phyloP scores from a whole-genome alignment of 176 grass and related monocot species.

The Bothriochloa decipiens region DNA sequence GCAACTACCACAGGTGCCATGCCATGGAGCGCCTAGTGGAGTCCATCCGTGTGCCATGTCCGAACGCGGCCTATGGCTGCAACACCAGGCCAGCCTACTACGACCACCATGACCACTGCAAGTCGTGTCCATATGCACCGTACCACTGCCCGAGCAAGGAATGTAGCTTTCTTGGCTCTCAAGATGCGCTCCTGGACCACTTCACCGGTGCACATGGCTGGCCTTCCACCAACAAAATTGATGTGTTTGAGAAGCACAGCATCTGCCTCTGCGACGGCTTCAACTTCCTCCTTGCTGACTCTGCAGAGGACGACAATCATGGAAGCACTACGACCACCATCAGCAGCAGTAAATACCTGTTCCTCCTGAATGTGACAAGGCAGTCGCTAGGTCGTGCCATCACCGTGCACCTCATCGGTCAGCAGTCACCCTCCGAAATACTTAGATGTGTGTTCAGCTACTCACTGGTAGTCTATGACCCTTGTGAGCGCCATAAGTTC shows the following conservation, averaged over 20 bases:
- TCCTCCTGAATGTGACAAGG: background rate
- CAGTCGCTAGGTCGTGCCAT: background rate
- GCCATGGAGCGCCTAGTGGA: conserved; percentile 5
- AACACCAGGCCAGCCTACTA: background rate
- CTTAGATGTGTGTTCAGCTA: conserved; percentile 1
- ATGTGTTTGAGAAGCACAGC: background rate
- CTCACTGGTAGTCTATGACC: background rate
- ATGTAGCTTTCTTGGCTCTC: background rate
- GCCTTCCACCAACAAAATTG: background rate
- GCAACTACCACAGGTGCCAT: background rate
- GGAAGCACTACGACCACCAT: background rate
- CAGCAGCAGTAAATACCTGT: background rate
- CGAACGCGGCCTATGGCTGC: background rate
- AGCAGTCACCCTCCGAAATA: background rate
- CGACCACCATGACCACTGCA: background rate
- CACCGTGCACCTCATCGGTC: background rate
- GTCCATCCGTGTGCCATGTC: background rate
- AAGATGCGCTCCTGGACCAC: conserved; percentile 10
- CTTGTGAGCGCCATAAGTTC: background rate
- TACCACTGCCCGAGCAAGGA: background rate
- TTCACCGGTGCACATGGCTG: background rate
- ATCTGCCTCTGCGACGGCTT: conserved; percentile 18
- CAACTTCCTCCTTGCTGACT: conserved; percentile 31
- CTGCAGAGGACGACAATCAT: background rate
- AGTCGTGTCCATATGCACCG: background rate